Conservation (phyloP, 1,139 yeast species). For the Wickerhamomyces sp. region DNA sequence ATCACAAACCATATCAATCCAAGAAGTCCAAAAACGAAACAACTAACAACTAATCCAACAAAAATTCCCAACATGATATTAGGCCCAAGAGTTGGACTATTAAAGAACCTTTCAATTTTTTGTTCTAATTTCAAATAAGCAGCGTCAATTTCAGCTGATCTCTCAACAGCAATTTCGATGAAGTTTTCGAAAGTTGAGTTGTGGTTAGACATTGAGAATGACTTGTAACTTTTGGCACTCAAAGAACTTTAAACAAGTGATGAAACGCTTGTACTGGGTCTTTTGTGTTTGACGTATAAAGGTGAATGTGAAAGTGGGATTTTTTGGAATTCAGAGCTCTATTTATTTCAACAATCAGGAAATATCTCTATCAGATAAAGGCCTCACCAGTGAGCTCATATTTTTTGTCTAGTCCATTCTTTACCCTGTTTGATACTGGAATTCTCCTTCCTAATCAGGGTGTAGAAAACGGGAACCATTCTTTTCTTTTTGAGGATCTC, state of each 20-base stretch:
- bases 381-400: background rate
- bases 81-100: background rate
- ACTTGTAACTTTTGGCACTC: background rate
- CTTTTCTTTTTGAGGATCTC: slow-evolving; percentile 17
- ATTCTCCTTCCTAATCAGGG: slow-evolving; percentile 7
- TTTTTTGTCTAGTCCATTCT: slow-evolving; percentile 12
- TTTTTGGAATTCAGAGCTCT: too few species aligned
- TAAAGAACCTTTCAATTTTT: background rate
- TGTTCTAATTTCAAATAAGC: background rate
- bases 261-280: too few species aligned
- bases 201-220: background rate
- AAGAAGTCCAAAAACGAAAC: background rate
- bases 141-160: background rate
- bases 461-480: slow-evolving; percentile 18
- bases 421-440: slow-evolving; percentile 3
- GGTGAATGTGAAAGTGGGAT: too few species aligned
- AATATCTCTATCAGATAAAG: background rate
- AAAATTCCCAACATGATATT: background rate
- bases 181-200: background rate
- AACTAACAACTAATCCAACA: background rate
- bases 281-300: too few species aligned
- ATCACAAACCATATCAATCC: background rate
- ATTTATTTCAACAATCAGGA: too few species aligned
- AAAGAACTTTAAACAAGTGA: background rate
- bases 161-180: background rate